A percentile compares a stretch with the other conserved stretches of the same genome.
phyloP scores from a whole-genome alignment of 768 basidiomycete genomes.

The Phlegmacium glaucopus region DNA sequence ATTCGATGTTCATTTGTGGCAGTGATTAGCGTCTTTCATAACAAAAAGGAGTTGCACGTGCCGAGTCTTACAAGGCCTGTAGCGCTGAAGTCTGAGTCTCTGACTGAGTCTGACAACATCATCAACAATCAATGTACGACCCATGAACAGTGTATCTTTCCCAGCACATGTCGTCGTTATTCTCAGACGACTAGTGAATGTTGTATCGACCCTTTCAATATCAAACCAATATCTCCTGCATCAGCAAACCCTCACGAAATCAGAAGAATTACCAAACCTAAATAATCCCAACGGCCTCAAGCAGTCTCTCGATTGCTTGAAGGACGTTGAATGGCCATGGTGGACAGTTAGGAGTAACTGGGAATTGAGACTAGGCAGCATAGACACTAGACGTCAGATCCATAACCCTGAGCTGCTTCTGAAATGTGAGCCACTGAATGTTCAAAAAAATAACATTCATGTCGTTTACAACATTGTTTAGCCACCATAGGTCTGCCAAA shows the following conservation, averaged over 20 bases:
- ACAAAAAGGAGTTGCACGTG: too few relatives aligned
- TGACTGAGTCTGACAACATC: too few relatives aligned
- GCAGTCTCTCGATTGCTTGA: slow-evolving; percentile 14
- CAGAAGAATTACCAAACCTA: not conserved
- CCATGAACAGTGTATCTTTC: slow-evolving; percentile 45
- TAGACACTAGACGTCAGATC: not conserved
- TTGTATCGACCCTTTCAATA: slow-evolving; percentile 66
- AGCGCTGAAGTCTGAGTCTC: too few relatives aligned
- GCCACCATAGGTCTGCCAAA: slow-evolving; percentile 14
- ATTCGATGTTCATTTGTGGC: too few relatives aligned
- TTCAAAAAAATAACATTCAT: not conserved
- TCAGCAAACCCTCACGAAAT: slow-evolving; percentile 13
- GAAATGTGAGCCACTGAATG: slow-evolving; percentile 4
- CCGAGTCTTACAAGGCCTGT: too few relatives aligned
- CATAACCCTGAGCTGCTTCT: slow-evolving; percentile 5
- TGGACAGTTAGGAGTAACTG: slow-evolving; percentile 22
- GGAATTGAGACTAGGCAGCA: slow-evolving; percentile 11
- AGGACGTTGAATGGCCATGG: slow-evolving; percentile 25
- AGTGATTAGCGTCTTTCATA: too few relatives aligned
- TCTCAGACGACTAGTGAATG: slow-evolving; percentile 64
- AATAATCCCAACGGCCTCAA: not conserved
- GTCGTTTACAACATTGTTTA: not conserved
- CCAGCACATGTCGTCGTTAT: slow-evolving; percentile 59
- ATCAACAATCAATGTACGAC: too few relatives aligned
- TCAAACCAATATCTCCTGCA: slow-evolving; percentile 58